Percentiles rank a stretch among this genome's conserved stretches.
phyloP scores from a whole-genome alignment of 768 basidiomycete species.

The Crucibulum laeve region DNA sequence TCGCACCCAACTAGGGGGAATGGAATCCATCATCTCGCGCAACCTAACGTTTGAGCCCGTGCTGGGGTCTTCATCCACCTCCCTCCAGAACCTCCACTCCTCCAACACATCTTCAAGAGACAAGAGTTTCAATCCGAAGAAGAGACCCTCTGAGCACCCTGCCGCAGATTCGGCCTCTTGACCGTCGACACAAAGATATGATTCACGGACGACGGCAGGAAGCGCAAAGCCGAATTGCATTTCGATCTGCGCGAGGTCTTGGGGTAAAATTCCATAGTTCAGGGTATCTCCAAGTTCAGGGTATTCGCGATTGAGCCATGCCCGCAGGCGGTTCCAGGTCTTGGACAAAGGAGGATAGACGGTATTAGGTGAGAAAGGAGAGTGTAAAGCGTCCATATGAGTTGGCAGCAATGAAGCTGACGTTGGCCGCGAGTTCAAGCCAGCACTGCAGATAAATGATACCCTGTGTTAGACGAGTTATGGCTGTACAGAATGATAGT shows the following conservation, averaged over 20 bases:
- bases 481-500: conserved; percentile 1
- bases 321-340: conserved; percentile 81
- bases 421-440: conserved; percentile 40
- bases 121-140: conserved; percentile 92
- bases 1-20: conserved; percentile 88
- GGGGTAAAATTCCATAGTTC: conserved; percentile 82
- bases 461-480: conserved; percentile 3
- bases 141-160: conserved; percentile 85
- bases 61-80: conserved; percentile 83
- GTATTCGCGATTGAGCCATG: conserved; percentile 83
- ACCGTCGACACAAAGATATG: conserved; percentile 84
- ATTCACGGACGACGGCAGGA: conserved; percentile 86
- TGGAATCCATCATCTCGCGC: conserved; percentile 76
- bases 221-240: conserved; percentile 80
- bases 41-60: conserved; percentile 79
- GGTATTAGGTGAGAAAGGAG: conserved; percentile 34
- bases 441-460: conserved; percentile 23
- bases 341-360: conserved; percentile 74
- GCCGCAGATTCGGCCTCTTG: conserved; percentile 90
- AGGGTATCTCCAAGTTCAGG: conserved; percentile 95
- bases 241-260: conserved; percentile 79
- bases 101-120: conserved; percentile 90
- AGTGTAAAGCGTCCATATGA: conserved; percentile 50
- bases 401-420: conserved; percentile 62
- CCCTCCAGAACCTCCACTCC: conserved; percentile 96